phyloP scores from a whole-genome alignment of 306 rosid species.

The Astragalus glycyphyllos region DNA sequence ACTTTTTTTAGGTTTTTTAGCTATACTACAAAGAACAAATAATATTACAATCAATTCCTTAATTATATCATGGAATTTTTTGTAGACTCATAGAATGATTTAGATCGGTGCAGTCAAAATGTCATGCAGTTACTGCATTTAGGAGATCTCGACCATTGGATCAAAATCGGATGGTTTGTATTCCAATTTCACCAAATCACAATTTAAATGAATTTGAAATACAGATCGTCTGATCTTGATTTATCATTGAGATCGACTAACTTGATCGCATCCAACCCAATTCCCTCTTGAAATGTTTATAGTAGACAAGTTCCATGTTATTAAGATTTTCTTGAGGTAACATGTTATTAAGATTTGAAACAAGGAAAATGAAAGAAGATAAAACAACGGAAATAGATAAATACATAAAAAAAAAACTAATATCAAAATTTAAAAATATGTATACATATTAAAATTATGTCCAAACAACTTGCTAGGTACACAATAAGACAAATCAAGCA shows the following conservation, averaged over 20 bases:
- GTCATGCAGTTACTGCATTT: too few species aligned
- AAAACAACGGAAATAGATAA: not conserved
- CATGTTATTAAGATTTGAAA: conserved; percentile 6
- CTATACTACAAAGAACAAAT: conserved; percentile 19
- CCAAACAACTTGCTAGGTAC: not conserved
- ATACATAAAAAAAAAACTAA: not conserved
- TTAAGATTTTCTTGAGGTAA: too few species aligned
- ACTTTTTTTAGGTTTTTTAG: conserved; percentile 16
- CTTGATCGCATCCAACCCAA: too few species aligned
- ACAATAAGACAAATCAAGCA: conserved; percentile 3
- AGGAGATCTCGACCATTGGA: too few species aligned
- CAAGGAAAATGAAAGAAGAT: not conserved
- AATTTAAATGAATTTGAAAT: too few species aligned
- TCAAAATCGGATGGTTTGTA: too few species aligned
- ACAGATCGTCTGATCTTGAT: too few species aligned
- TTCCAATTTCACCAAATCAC: too few species aligned
- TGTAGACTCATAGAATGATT: not conserved
- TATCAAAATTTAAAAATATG: not conserved
- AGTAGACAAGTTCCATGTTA: not conserved
- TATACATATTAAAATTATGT: not conserved
- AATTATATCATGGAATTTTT: not conserved
- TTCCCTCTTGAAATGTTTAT: not conserved
- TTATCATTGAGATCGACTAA: too few species aligned
- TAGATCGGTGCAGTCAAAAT: too few species aligned
- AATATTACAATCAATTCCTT: not conserved